Base-by-base conservation (phyloP, 116 monocot genomes). In the Zostera marina region DNA sequence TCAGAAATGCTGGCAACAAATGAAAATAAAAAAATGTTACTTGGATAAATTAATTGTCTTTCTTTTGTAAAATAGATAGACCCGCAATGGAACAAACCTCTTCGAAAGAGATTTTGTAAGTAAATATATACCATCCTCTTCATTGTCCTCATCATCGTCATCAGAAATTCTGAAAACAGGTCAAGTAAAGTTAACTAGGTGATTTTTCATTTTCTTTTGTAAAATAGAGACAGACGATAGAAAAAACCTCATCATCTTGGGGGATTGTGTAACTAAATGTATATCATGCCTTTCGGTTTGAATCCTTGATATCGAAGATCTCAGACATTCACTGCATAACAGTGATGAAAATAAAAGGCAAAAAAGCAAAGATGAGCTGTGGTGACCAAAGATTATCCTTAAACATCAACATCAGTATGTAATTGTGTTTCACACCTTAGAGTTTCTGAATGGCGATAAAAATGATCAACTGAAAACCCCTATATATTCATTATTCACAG, bases 401-500 rank as follows among this genome's bases (percentile, higher is more conserved):
- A n/a, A n/a, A n/a, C n/a, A n/a, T n/a, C 10, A 57, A n/a, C 1
- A 9, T 7, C 7, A 7, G 16, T 42, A 22, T 19, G 22, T 32
- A 32, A n/a, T n/a, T n/a, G n/a, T n/a, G n/a, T 32, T 5, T 32
- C 0, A 44, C 66, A 86, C 86, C 81, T 75, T 52, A 59, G 70
- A 54, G 23, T 42, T 24, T 78, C 66, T 40, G 70, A 63, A 45
- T 81, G 54, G 22, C 68, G 41, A 44, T 75, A 86, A 62, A 81
- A 75, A 19, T 59, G 68, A 10, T 73, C 68, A 38, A 73, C 58
- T 41, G 81, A 77, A 52, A 88, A 72, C 7, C 79, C 88, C 53
- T 88, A 72, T 59, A 69, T 83, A 42, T 88, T 88, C 4, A 83
- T 74, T 83, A 53, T 56, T 70, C 45, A 56, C 8, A 19, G 46